A percentile compares a stretch with the other conserved stretches of the same genome.
Evolutionary conservation across 768 basidiomycete species (phyloP).

Genomic region (Tephrocybe sp.): DNA sequence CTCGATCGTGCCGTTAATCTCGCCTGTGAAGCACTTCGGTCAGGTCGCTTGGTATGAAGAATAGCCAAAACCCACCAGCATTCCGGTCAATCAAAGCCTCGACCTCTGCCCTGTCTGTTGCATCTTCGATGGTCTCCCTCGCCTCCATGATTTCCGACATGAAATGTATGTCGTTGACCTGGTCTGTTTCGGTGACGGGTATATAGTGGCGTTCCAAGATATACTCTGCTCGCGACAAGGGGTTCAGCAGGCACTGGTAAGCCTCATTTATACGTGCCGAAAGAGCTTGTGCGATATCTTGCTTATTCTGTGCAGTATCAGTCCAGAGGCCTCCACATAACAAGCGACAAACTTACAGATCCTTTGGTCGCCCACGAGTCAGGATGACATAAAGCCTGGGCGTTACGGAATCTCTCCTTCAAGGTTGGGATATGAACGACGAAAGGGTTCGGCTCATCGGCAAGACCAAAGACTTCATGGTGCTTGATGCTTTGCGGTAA

Average conservation of each 20-base stretch:
- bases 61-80: constrained; percentile 30
- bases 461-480: constrained; percentile 69
- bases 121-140: constrained; percentile 74
- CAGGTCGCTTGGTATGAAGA: not conserved
- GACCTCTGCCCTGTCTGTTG: constrained; percentile 48
- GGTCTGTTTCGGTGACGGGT: constrained; percentile 66
- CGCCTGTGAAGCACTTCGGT: constrained; percentile 37
- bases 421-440: constrained; percentile 59
- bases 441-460: constrained; percentile 68
- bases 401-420: constrained; percentile 63
- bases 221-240: constrained; percentile 78
- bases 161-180: constrained; percentile 67
- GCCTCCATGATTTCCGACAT: constrained; percentile 78
- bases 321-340: too few species aligned
- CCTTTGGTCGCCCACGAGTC: constrained; percentile 79
- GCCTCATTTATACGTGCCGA: constrained; percentile 83
- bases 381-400: constrained; percentile 82
- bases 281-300: constrained; percentile 59
- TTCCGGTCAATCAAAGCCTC: constrained; percentile 53
- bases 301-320: too few species aligned
- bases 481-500: constrained; percentile 56
- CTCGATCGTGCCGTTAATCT: constrained; percentile 44
- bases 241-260: constrained; percentile 72
- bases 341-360: constrained; percentile 56
- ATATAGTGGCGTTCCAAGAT: constrained; percentile 66